Percentiles rank a stretch among this genome's conserved stretches.
Conservation (phyloP, 2,329 filamentous ascomycete species). For the Colletotrichum liaoningense region DNA sequence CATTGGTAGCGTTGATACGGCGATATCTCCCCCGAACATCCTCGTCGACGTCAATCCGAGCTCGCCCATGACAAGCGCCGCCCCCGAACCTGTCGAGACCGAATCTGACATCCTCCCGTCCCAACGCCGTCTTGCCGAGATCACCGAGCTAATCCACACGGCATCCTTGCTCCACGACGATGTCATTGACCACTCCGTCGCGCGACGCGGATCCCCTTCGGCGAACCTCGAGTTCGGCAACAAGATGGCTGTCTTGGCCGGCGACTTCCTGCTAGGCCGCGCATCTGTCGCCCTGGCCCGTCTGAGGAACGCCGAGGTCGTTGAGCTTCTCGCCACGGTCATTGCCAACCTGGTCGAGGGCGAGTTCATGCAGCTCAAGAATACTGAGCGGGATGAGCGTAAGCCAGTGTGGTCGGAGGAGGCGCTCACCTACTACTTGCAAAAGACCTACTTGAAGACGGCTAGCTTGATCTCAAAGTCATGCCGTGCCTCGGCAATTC, state of each 20-base stretch:
- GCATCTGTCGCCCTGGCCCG: constrained; percentile 94
- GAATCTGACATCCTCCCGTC: constrained; percentile 86
- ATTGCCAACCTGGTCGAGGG: constrained; percentile 98
- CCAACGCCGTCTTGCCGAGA: constrained; percentile 92
- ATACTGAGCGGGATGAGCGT: constrained; percentile 88
- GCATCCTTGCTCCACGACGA: constrained; percentile 97
- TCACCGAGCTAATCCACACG: constrained; percentile 97
- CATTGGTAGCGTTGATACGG: constrained; percentile 60
- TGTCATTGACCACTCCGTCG: constrained; percentile 92
- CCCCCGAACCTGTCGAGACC: constrained; percentile 49
- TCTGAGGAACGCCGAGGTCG: constrained; percentile 91
- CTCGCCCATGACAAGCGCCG: constrained; percentile 61
- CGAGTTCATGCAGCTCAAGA: constrained; percentile 99
- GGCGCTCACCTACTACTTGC: constrained; percentile 90
- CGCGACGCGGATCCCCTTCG: constrained; percentile 84
- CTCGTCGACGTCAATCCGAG: constrained; percentile 85
- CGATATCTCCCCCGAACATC: constrained; percentile 65
- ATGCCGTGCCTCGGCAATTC: constrained; percentile 87
- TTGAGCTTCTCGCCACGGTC: constrained; percentile 92
- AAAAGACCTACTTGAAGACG: constrained; percentile 98
- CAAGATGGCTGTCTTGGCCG: constrained; percentile 98
- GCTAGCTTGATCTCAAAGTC: constrained; percentile 97
- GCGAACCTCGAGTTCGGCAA: constrained; percentile 97
- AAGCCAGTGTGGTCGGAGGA: constrained; percentile 89
- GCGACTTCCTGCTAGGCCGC: constrained; percentile 94